phyloP scores from a whole-genome alignment of 257 asterid species.

The Petunia secreta region DNA sequence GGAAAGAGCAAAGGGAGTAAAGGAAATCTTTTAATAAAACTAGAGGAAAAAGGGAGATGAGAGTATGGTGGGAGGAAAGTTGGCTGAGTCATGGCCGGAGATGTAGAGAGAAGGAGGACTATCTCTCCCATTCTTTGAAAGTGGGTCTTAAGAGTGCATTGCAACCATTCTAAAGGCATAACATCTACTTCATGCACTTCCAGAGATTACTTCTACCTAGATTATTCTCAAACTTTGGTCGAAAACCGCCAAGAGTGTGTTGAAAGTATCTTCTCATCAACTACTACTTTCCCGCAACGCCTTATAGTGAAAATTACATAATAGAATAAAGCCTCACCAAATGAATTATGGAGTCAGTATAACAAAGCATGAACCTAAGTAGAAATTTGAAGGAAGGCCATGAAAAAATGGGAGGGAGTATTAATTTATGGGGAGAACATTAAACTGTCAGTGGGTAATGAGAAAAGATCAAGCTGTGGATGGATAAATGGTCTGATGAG shows the following conservation, averaged over 20 bases:
- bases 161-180: no score
- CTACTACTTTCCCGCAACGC: neutral
- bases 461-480: neutral
- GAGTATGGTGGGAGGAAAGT: no score
- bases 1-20: no score
- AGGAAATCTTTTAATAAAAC: no score
- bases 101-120: no score
- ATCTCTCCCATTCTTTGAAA: no score
- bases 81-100: no score
- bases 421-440: neutral
- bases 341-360: neutral
- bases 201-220: neutral
- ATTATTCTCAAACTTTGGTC: neutral
- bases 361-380: neutral
- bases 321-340: neutral
- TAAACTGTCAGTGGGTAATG: neutral
- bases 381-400: neutral
- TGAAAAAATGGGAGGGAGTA: neutral
- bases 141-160: no score
- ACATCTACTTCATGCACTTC: neutral
- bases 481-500: neutral
- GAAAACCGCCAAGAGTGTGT: constrained; percentile 1
- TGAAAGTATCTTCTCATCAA: neutral
- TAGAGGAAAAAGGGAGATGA: no score
- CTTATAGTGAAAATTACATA: neutral